Evolutionary conservation across 2,329 filamentous ascomycete genomes (phyloP), one percentile per base, ranked within the genome.

Genomic region (Aspergillus eucalypticola): DNA sequence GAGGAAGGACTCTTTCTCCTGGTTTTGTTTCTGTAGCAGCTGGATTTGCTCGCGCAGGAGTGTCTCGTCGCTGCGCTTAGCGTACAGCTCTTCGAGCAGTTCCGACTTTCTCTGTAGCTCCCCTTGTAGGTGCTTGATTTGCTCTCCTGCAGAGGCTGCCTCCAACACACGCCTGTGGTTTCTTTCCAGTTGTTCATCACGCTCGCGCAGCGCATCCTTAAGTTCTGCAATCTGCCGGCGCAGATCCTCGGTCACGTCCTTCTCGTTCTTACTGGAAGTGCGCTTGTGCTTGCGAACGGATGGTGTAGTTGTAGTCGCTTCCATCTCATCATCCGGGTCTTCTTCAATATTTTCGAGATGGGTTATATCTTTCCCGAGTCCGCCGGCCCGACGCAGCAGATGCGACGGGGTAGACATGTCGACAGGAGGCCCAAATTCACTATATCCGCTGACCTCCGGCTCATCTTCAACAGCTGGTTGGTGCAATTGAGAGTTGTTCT

Each of bases 361-460:
- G 1, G 71, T 75, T 7, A 66, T 67, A 46, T 76, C 74, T 50
- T 69, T 73, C 0, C 63, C 65, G 2, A 68, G 55, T 1, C 58
- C 65, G 39, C 66, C 68, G 5, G 61, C 68, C 32, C 75, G 62
- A 54, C 72, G 73, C 54, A 78, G 62, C 8, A 79, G 35, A 61
- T 78, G 77, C 17, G 76, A 77, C 5, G 77, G 77, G 0, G 77
- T 79, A 1, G 77, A 79, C 73, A 78, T 79, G 56, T 79, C 77
- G 8, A 78, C 67, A 2, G 77, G 76, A 8, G 76, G 76, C 2
- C 73, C 76, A 44, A 78, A 77, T 66, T 79, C 76, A 49, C 76
- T 79, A 54, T 76, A 73, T 51, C 78, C 77, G 8, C 67, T 72
- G 6, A 75, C 65, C 6, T 73, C 72, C 2, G 63, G 66, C 48